These are phyloP conservation scores for Solanum sejunctum DNA, from an alignment of 257 asterid genomes.

Conservation along the genomic window DNA sequence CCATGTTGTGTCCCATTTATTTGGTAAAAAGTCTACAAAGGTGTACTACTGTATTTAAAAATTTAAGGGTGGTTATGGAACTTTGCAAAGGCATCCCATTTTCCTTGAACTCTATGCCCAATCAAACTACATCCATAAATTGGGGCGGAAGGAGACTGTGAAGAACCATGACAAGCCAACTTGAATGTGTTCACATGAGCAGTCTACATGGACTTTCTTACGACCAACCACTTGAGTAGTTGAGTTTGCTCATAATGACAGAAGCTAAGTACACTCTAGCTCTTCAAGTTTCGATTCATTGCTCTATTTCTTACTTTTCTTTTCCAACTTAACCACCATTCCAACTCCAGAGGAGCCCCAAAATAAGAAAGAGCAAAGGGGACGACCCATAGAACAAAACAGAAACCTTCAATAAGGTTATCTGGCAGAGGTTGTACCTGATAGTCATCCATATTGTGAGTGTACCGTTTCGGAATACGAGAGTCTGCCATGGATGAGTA, in stretches of 20 bases:
- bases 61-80: too few species aligned
- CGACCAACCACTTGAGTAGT: background rate
- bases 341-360: background rate
- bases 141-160: too few species aligned
- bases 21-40: too few species aligned
- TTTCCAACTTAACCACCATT: background rate
- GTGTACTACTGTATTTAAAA: too few species aligned
- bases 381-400: background rate
- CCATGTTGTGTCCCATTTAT: too few species aligned
- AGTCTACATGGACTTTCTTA: background rate
- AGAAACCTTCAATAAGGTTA: background rate
- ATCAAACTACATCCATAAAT: too few species aligned
- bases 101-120: too few species aligned
- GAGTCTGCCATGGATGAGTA: constrained; percentile 49
- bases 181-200: background rate
- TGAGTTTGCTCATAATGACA: background rate
- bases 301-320: background rate
- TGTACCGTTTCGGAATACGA: constrained; percentile 55
- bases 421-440: constrained; percentile 37
- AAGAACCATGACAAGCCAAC: background rate
- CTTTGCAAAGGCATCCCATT: too few species aligned
- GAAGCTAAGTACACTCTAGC: background rate
- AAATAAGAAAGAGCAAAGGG: background rate
- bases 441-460: constrained; percentile 50
- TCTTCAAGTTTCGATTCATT: background rate